Percentiles rank a stretch among this genome's conserved stretches.
Conservation (phyloP, 441 rosid genomes). For the Corymbia calophylla region DNA sequence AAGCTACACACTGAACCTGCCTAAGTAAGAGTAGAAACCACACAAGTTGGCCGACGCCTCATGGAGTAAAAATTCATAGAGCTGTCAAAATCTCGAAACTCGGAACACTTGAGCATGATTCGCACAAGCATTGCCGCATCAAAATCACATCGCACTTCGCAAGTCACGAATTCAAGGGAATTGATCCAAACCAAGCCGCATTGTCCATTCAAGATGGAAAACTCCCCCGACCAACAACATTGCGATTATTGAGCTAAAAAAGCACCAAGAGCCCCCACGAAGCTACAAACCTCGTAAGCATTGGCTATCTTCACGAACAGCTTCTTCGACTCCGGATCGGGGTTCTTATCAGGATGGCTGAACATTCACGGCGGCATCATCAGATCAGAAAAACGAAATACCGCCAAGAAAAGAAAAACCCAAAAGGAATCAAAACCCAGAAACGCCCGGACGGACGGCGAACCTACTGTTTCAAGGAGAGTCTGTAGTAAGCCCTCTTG, state of each 20-base stretch:
- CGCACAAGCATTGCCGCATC: background rate
- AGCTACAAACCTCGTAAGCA: slow-evolving; percentile 77
- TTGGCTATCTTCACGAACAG: slow-evolving; percentile 85
- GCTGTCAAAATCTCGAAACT: background rate
- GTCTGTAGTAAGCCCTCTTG: slow-evolving; percentile 90
- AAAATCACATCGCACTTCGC: background rate
- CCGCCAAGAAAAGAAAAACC: background rate
- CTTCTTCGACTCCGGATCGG: slow-evolving; percentile 93
- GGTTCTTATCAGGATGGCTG: slow-evolving; percentile 94
- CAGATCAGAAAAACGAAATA: background rate
- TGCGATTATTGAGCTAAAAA: background rate
- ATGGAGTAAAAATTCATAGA: background rate
- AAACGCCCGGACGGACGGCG: background rate
- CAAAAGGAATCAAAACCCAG: background rate
- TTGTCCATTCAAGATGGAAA: background rate
- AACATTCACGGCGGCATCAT: background rate
- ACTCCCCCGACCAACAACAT: background rate
- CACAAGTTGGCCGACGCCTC: background rate
- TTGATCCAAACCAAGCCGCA: background rate
- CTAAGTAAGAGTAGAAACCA: background rate
- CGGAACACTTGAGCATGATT: background rate
- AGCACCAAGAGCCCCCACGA: background rate
- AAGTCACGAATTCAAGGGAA: background rate
- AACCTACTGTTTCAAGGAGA: slow-evolving; percentile 74
- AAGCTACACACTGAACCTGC: background rate